Evolutionary conservation across 441 rosid species (phyloP).

Genomic region (Gossypium lobatum): DNA sequence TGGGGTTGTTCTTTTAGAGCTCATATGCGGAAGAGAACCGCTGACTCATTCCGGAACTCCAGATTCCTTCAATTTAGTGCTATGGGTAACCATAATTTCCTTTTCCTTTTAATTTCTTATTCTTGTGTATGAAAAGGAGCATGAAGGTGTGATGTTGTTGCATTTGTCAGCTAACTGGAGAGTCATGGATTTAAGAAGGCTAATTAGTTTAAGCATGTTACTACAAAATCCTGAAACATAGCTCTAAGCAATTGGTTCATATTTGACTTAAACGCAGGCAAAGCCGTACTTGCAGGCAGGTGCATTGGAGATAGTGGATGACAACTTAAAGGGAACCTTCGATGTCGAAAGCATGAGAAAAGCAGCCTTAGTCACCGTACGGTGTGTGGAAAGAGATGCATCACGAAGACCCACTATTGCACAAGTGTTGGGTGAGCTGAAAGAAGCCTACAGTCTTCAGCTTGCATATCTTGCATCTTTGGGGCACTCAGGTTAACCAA

Average conservation of each 20-base stretch:
- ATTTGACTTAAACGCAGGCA: slow-evolving; percentile 44
- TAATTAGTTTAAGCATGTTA: not conserved
- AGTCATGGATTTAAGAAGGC: not conserved
- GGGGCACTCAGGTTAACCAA: slow-evolving; percentile 37
- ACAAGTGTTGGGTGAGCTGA: slow-evolving; percentile 50
- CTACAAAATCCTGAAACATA: not conserved
- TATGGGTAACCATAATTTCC: slow-evolving; percentile 49
- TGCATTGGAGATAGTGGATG: slow-evolving; percentile 77
- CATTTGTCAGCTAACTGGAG: not conserved
- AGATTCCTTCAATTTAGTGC: slow-evolving; percentile 87
- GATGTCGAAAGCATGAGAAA: slow-evolving; percentile 71
- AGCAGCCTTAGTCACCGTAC: slow-evolving; percentile 53
- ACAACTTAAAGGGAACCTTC: slow-evolving; percentile 52
- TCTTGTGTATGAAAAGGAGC: not conserved
- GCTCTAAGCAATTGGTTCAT: not conserved
- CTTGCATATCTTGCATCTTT: slow-evolving; percentile 61
- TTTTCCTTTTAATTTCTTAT: not conserved
- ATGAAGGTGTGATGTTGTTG: not conserved
- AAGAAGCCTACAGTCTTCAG: slow-evolving; percentile 75
- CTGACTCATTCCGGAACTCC: slow-evolving; percentile 72
- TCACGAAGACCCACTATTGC: slow-evolving; percentile 62
- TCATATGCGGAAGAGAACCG: slow-evolving; percentile 89
- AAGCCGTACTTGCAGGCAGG: slow-evolving; percentile 89
- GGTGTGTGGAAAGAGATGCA: slow-evolving; percentile 82
- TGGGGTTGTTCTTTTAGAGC: slow-evolving; percentile 88